Conservation (phyloP, 306 rosid genomes). For the Vigna angularis region DNA sequence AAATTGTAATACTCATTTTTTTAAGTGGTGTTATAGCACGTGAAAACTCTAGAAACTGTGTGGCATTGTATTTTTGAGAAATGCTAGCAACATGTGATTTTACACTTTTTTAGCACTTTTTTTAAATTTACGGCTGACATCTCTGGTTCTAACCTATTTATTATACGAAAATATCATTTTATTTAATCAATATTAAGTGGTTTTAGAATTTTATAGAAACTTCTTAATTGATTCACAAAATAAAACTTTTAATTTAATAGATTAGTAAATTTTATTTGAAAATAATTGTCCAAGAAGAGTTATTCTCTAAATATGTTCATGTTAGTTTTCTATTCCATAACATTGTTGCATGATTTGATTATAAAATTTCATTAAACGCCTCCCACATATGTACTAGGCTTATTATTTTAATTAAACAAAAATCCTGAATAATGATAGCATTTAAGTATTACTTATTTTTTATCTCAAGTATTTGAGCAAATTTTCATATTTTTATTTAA, state of each 20-base stretch:
- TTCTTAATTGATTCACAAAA: neutral
- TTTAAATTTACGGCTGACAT: neutral
- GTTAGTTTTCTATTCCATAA: too few species aligned
- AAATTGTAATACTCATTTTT: slow-evolving; percentile 42
- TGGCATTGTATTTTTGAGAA: slow-evolving; percentile 31
- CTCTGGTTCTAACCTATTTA: neutral
- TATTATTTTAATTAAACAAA: too few species aligned
- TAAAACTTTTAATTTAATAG: neutral
- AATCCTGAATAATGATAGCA: too few species aligned
- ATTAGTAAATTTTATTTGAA: neutral
- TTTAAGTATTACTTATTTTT: too few species aligned
- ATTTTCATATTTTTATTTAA: too few species aligned
- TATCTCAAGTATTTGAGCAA: too few species aligned
- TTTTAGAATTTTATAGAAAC: neutral
- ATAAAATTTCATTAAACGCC: too few species aligned
- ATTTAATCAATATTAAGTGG: neutral
- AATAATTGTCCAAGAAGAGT: neutral
- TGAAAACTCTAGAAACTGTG: slow-evolving; percentile 32
- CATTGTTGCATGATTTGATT: too few species aligned
- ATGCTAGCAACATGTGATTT: neutral
- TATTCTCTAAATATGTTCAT: too few species aligned
- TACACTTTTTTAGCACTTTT: neutral
- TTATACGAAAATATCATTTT: neutral
- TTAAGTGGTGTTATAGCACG: slow-evolving; percentile 25
- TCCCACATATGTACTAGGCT: too few species aligned